A percentile compares a stretch with the other conserved stretches of the same genome.
These are phyloP conservation scores for Cicer judaicum DNA, from an alignment of 306 rosid genomes.

Conservation along the genomic window DNA sequence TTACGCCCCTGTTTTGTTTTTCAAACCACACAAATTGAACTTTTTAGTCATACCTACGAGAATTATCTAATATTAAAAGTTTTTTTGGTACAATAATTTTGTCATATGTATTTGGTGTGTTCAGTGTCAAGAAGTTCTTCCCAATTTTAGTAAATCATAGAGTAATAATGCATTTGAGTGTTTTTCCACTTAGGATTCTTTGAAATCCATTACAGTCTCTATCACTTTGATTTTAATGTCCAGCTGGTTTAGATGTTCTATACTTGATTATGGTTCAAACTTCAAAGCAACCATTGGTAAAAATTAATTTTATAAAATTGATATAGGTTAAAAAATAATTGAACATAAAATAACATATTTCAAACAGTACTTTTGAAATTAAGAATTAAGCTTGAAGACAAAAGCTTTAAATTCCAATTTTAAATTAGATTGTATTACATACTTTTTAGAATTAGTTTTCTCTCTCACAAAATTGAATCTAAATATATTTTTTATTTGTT, in stretches of 20 bases:
- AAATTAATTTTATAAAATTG: not conserved
- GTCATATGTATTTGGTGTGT: constrained; percentile 45
- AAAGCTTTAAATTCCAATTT: too few species aligned
- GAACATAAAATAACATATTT: too few species aligned
- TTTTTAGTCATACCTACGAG: constrained; percentile 3
- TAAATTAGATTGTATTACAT: too few species aligned
- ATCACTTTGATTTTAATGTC: not conserved
- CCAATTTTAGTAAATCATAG: constrained; percentile 43
- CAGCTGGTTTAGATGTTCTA: not conserved
- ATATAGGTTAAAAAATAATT: too few species aligned
- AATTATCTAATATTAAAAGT: too few species aligned
- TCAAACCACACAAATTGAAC: constrained; percentile 16
- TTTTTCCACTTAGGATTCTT: not conserved
- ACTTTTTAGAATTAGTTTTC: too few species aligned
- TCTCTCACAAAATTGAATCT: too few species aligned
- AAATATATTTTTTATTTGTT: too few species aligned
- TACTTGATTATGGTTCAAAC: constrained; percentile 5
- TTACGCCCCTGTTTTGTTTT: not conserved
- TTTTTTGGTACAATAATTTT: not conserved
- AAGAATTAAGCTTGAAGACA: too few species aligned
- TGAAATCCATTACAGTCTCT: constrained; percentile 2
- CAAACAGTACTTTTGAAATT: too few species aligned
- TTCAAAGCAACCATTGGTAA: not conserved
- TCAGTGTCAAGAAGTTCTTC: constrained; percentile 4
- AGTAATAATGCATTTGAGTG: constrained; percentile 39